Conservation (phyloP, 345 rosid species). For the Eucalyptus virginea region DNA sequence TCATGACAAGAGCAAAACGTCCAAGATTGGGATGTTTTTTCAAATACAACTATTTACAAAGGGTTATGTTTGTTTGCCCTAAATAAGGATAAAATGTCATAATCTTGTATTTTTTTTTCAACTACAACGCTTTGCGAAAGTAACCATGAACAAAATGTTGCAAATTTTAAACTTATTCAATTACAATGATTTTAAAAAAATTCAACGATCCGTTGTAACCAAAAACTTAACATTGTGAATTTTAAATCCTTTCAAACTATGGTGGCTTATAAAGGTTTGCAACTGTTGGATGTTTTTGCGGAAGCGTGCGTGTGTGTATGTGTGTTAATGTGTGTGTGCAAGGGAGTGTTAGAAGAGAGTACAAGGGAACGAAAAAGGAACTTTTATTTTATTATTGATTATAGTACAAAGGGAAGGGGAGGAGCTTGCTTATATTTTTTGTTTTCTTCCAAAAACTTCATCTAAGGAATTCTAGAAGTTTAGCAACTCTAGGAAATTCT, state of each 20-base stretch:
- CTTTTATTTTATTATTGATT: too few species aligned
- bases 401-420: too few species aligned
- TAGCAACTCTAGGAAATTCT: too few species aligned
- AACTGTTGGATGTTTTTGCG: too few species aligned
- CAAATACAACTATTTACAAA: background rate
- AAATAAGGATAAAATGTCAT: background rate
- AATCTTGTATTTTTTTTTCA: background rate
- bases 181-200: background rate
- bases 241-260: background rate
- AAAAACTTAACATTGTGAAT: background rate
- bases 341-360: too few species aligned
- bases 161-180: background rate
- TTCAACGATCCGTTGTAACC: rapidly evolving
- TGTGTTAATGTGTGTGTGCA: too few species aligned
- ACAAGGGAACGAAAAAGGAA: too few species aligned
- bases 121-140: background rate
- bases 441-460: too few species aligned
- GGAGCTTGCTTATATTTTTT: too few species aligned
- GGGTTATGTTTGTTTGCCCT: background rate
- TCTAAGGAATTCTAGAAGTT: too few species aligned
- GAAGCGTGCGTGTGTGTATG: too few species aligned
- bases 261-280: background rate
- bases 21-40: background rate
- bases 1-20: too few species aligned
- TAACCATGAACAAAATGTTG: background rate